phyloP scores from a whole-genome alignment of 2,329 filamentous ascomycete species.

The Colletotrichum trifolii region DNA sequence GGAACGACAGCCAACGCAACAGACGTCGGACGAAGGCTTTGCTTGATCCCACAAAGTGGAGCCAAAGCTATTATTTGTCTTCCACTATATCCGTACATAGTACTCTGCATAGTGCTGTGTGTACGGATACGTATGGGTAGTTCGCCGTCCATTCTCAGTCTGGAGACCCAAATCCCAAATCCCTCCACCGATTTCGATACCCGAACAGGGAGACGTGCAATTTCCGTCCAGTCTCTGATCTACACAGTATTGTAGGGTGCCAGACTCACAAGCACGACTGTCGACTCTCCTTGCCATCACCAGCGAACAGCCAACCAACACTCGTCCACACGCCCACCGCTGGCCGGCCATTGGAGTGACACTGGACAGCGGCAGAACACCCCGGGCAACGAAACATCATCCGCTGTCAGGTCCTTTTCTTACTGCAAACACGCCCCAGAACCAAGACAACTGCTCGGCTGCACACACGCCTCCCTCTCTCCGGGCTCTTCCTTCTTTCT shows the following conservation, averaged over 20 bases:
- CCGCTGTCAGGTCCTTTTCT: constrained; percentile 31
- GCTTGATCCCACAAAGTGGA: constrained; percentile 31
- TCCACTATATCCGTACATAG: too few species aligned
- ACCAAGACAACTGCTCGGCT: constrained; percentile 17
- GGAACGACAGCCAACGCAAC: constrained; percentile 22
- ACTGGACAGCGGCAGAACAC: constrained; percentile 34
- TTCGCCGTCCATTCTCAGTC: constrained; percentile 9
- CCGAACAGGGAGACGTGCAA: background rate
- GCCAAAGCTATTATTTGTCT: constrained; percentile 15
- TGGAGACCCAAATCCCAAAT: constrained; percentile 4
- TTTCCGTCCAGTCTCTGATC: background rate
- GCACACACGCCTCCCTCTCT: constrained; percentile 31
- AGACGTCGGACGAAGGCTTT: constrained; percentile 8
- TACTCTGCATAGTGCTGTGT: too few species aligned
- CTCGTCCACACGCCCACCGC: background rate
- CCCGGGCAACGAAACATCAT: constrained; percentile 35
- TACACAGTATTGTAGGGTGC: background rate
- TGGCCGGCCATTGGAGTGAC: constrained; percentile 30
- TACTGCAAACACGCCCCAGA: constrained; percentile 30
- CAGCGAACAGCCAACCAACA: too few species aligned
- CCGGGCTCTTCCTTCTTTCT: constrained; percentile 17
- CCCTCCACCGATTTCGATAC: background rate
- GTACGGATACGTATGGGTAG: background rate
- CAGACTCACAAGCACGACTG: too few species aligned
- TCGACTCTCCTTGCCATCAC: too few species aligned